phyloP scores from a whole-genome alignment of 225 moss, liverwort and hornwort species.

The Antitrichia curtipendula region DNA sequence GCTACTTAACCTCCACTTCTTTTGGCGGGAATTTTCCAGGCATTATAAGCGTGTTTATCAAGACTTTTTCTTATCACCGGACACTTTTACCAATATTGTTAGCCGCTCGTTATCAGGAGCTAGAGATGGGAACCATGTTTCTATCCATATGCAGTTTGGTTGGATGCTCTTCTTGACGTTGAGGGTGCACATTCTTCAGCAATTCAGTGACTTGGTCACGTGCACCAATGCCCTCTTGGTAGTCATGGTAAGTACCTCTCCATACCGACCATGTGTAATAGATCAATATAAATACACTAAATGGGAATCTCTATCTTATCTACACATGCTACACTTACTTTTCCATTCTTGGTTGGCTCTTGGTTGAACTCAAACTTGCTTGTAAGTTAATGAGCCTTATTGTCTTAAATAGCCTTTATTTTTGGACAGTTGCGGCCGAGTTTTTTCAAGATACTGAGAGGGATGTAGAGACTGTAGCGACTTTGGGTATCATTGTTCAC shows the following conservation, averaged over 20 bases:
- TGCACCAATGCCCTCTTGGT: slow-evolving; percentile 90
- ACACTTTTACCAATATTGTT: slow-evolving; percentile 35
- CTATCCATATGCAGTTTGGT: slow-evolving; percentile 86
- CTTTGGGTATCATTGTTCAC: neutral
- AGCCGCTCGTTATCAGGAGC: slow-evolving; percentile 47
- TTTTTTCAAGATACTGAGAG: neutral
- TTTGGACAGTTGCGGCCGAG: neutral
- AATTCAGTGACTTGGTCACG: slow-evolving; percentile 84
- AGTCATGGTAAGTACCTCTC: slow-evolving; percentile 54
- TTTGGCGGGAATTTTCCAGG: slow-evolving; percentile 19
- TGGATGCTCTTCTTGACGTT: slow-evolving; percentile 96
- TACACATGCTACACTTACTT: neutral
- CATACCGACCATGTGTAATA: neutral
- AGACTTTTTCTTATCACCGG: slow-evolving; percentile 60
- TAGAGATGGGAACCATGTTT: slow-evolving; percentile 38
- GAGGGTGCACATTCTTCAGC: slow-evolving; percentile 70
- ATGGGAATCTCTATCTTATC: neutral
- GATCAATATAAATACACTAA: neutral
- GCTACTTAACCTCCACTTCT: neutral
- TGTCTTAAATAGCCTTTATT: no score
- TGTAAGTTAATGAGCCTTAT: neutral
- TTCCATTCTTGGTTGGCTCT: neutral
- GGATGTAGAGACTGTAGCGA: neutral
- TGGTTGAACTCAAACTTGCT: neutral
- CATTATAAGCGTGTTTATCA: slow-evolving; percentile 94